Evolutionary conservation across 2,329 filamentous ascomycete genomes (phyloP), one percentile per base, ranked within the genome.

Genomic region (Calonectria hongkongensis): DNA sequence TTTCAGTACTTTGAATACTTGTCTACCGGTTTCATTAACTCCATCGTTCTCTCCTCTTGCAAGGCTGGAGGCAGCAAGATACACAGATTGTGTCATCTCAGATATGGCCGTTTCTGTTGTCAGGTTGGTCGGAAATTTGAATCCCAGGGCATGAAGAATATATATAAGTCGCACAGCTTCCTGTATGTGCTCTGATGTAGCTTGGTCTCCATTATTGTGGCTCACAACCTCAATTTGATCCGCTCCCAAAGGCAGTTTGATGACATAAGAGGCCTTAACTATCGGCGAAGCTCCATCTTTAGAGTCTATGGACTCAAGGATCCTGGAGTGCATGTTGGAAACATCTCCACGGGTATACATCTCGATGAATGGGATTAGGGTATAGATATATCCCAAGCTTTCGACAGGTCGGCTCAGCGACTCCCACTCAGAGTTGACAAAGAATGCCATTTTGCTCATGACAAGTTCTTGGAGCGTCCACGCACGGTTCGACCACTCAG

Each of bases 361-460:
- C 16, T 54, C 18, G 2, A 54, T 54, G 16, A 54, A 54, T 54
- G 50, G 50, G 28, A 54, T 30, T 16, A 54, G 21, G 4, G 50
- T 4, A 36, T 54, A 54, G 7, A 54, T 6, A 10, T 54, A 54
- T 36, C 50, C 50, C 28, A 54, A 18, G 50, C 18, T 54, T n/a
- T 54, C 50, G 15, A 54, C 50, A 5, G 50, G 50, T 4, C 50
- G 50, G 18, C 50, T 54, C 2, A 54, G 30, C 5, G 50, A 9
- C 2, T 9, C 10, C 50, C 50, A 54, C 18, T 54, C 8, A 4
- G 50, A 54, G 50, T 54, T 54, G 50, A n/a, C 7, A 54, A 54
- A 54, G 50, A 33, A 54, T 28, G 50, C 18, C 50, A 54, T 54
- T 36, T 54, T 54, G 50, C 50, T 54, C 50, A 54, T 54, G 2